These are phyloP conservation scores for Solanum tarijense DNA, from an alignment of 257 asterid genomes.

Conservation along the genomic window DNA sequence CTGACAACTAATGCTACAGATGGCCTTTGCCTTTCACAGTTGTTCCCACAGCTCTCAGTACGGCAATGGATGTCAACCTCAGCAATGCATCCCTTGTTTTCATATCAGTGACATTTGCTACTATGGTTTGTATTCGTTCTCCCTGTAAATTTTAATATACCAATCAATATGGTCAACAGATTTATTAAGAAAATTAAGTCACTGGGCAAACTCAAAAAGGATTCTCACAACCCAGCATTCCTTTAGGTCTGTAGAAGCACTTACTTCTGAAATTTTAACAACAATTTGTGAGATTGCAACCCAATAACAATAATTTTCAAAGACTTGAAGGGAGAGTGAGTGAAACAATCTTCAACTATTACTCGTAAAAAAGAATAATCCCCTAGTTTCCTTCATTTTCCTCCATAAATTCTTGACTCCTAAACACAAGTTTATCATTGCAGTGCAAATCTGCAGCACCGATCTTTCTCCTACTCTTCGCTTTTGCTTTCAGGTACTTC, in stretches of 20 bases:
- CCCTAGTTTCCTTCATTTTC: background rate
- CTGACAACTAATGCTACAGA: conserved; percentile 92
- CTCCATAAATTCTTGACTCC: background rate
- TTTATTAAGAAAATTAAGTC: background rate
- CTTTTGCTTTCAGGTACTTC: conserved; percentile 94
- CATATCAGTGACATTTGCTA: conserved; percentile 97
- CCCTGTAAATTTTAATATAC: background rate
- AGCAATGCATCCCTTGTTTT: conserved; percentile 96
- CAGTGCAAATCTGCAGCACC: conserved; percentile 99
- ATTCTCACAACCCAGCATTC: background rate
- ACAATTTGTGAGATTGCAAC: background rate
- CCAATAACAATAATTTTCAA: background rate
- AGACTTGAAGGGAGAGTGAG: background rate
- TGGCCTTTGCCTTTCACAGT: conserved; percentile 96
- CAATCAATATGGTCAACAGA: background rate
- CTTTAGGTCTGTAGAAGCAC: background rate
- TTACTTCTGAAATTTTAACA: background rate
- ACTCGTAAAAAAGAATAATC: background rate
- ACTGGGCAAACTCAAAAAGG: background rate
- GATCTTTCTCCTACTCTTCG: conserved; percentile 91
- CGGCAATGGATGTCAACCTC: conserved; percentile 96
- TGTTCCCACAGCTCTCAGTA: conserved; percentile 97
- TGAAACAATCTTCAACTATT: background rate
- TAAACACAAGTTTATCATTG: conserved; percentile 12
- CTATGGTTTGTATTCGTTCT: conserved; percentile 63